Conservation (phyloP, 139 green algal species). For the Desmodesmus armatus region DNA sequence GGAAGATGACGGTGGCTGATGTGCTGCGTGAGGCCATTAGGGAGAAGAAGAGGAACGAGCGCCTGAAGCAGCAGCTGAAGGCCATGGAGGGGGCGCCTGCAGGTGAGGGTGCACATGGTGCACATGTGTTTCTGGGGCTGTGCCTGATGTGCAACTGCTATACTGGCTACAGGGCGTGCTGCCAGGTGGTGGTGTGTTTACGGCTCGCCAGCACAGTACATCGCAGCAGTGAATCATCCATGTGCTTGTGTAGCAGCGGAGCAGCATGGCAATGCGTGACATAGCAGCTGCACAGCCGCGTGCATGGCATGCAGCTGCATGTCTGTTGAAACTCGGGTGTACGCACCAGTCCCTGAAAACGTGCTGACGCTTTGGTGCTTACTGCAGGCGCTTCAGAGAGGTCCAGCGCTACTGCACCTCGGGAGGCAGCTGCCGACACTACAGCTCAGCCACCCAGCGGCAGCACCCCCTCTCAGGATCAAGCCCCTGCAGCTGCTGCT, state of each 20-base stretch:
- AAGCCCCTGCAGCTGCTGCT: neutral
- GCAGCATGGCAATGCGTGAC: neutral
- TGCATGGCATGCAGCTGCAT: neutral
- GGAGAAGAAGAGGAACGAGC: slow-evolving; percentile 32
- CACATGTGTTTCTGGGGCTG: too few relatives aligned
- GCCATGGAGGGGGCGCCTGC: neutral
- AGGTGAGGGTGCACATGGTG: neutral
- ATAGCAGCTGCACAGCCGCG: neutral
- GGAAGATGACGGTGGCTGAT: slow-evolving; percentile 31
- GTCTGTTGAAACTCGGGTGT: neutral
- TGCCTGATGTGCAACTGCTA: neutral
- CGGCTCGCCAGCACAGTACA: neutral
- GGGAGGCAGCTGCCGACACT: neutral
- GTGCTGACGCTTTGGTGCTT: too few relatives aligned
- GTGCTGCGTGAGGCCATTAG: slow-evolving; percentile 37
- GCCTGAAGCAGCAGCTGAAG: slow-evolving; percentile 37
- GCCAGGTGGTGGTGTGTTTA: neutral
- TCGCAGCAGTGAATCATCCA: neutral
- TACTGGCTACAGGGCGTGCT: neutral
- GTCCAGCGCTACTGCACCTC: neutral
- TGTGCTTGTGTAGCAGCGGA: neutral
- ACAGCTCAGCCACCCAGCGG: neutral
- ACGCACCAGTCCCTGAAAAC: too few relatives aligned
- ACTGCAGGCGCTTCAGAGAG: too few relatives aligned
- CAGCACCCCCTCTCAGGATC: neutral